Percentiles rank a stretch among this genome's conserved stretches.
phyloP scores from a whole-genome alignment of 305 asterid genomes.

The Petunia hybrid region DNA sequence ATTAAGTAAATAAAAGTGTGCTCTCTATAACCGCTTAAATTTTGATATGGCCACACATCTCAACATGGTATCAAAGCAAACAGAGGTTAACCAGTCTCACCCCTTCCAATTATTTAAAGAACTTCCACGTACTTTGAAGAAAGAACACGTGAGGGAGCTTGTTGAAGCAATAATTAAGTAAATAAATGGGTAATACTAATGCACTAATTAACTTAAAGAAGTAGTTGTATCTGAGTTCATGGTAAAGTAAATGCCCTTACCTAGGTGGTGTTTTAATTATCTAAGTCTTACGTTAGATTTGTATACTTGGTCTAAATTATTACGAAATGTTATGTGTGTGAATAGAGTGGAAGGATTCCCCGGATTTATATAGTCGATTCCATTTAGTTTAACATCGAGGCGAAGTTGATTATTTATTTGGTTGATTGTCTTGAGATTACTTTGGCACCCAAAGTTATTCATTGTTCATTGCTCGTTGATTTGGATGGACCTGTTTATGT shows the following conservation, averaged over 20 bases:
- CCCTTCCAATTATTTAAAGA: no score
- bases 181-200: no score
- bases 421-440: conserved; percentile 1
- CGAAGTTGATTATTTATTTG: not conserved
- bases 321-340: conserved; percentile 19
- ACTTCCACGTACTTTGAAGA: no score
- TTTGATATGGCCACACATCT: no score
- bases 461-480: conserved; percentile 11
- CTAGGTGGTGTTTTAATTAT: not conserved
- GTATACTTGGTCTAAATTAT: not conserved
- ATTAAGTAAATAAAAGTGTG: no score
- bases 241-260: not conserved
- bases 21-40: no score
- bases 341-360: not conserved
- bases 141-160: no score
- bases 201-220: no score
- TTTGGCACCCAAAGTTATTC: not conserved
- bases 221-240: not conserved
- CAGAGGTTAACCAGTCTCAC: no score
- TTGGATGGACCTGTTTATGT: not conserved
- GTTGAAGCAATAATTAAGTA: no score
- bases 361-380: not conserved
- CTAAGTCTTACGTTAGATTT: not conserved
- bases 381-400: not conserved
- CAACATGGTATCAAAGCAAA: no score